A percentile compares a stretch with the other conserved stretches of the same genome.
These are phyloP conservation scores for Heliamphora pulchella DNA, from an alignment of 179 eudicot species.

Conservation along the genomic window DNA sequence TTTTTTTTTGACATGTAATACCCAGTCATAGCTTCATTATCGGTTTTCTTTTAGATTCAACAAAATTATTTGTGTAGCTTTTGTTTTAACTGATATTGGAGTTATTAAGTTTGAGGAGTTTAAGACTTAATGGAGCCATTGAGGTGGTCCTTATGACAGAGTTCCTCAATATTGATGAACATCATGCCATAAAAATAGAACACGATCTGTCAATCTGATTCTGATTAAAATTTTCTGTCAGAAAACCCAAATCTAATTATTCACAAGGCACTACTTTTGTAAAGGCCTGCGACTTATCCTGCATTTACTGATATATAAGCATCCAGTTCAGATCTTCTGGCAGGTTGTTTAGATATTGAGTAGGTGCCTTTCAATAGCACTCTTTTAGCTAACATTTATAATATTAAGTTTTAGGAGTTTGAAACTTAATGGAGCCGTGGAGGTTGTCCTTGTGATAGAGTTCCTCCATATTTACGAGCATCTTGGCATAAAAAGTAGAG, in stretches of 20 bases:
- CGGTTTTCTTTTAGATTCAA: not conserved
- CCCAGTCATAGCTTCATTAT: not conserved
- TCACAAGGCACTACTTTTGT: not conserved
- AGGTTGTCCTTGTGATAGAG: not conserved
- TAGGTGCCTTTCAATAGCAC: not conserved
- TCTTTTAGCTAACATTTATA: no score
- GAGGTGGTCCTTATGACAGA: not conserved
- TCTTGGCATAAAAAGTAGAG: not conserved
- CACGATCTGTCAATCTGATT: not conserved
- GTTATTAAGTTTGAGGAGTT: not conserved
- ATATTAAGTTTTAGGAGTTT: not conserved
- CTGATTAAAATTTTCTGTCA: not conserved
- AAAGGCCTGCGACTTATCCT: no score
- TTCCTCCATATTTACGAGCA: not conserved
- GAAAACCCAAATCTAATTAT: not conserved
- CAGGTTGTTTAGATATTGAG: not conserved
- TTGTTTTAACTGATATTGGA: not conserved
- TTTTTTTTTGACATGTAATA: no score
- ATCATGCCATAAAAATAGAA: not conserved
- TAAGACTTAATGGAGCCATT: not conserved
- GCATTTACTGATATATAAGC: not conserved
- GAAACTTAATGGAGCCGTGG: not conserved
- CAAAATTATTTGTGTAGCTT: not conserved
- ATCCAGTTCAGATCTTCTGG: not conserved
- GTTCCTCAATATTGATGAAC: not conserved